Base-by-base conservation (phyloP, 352 stramenopile species). In the Blastocystis sp. region DNA sequence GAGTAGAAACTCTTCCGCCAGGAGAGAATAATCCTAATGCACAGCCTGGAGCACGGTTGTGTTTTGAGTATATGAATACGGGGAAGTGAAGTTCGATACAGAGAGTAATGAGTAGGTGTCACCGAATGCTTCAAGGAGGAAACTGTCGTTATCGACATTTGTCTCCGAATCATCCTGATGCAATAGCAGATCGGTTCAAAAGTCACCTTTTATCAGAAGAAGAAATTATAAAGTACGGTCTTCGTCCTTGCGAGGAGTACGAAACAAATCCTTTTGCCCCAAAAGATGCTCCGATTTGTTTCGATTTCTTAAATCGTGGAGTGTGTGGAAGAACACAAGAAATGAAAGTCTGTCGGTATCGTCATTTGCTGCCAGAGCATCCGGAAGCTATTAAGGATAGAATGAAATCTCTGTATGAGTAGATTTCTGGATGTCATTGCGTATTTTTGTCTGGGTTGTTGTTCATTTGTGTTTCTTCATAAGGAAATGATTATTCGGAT, bases 41-140 rank as follows among this genome's bases (percentile, higher is more conserved):
- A 16, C 43, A 57, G 7, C 21, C n/a, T n/a, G 77, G 65, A 7
- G 65, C 24, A 11, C 54, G 74, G 12, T 37, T 87, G 12, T 87
- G 77, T 61, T 87, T 87, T 46, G 77, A 87, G 24, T 87, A 39
- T 54, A 78, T 87, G 77, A 87, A 87, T 39, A 75, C 37, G 11
- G 59, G 59, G 1, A 11, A n/a, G 77, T 87, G 14, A 24, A 7
- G 12, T 59, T 27, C 12, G n/a, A 42, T 24, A 51, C 5, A 46
- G 3, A 7, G 27, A 24, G 24, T 87, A 29, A 83, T 11, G n/a
- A 3, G 29, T 58, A 87, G 77, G 14, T 87, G 77, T 42, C 16
- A 58, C 21, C 51, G 77, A 19, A 46, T 59, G 43, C 6, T 32
- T 27, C 27, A 77, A 21, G 77, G 77, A 27, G 35, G 46, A 19